Base-by-base conservation (phyloP, 257 asterid genomes). In the Capsicum baccatum region DNA sequence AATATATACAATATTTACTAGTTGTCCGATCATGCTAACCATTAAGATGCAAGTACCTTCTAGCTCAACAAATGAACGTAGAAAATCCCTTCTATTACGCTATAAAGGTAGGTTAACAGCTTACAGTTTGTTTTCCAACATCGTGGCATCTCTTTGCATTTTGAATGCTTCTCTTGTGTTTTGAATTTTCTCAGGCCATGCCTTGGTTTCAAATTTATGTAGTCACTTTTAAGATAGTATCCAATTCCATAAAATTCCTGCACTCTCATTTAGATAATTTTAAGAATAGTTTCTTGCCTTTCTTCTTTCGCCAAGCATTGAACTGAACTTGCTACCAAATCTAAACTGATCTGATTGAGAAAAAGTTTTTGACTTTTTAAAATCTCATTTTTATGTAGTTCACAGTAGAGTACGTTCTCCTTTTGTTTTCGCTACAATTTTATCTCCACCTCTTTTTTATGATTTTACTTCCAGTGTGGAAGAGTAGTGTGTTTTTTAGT, bases 121-220 rank as follows among this genome's bases (percentile, higher is more conserved):
- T 59, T 73, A 47, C 16, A 12, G n/a, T 73, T 48, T 73, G 58
- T 19, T 71, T 73, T 48, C 80, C 42, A 73, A 59, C 58, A 73
- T 52, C 8, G 2, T 21, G 56, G 6, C 19, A 19, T 48, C 59
- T 19, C 80, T 26, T 73, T 21, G 39, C 11, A 11, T 47, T 73
- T 19, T 73, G 56, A 71, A 71, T 71, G 79, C 79, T 42, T 70
- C 79, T 70, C 56, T 64, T 70, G 79, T 71, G 74, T 67, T 35
- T 47, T 47, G n/a, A 50, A 19, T 50, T 74, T 19, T 21, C 39
- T 74, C 60, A 13, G 44, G 21, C 60, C 80, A 74, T 12, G 44
- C 80, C 60, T 19, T 74, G 58, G 44, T 21, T 74, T 48, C 44
- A 73, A 48, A 73, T 11, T 74, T 50, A 21, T 50, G 10, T 12